Evolutionary conservation across 257 asterid genomes (phyloP).

Genomic region (Pogostemon cablin): DNA sequence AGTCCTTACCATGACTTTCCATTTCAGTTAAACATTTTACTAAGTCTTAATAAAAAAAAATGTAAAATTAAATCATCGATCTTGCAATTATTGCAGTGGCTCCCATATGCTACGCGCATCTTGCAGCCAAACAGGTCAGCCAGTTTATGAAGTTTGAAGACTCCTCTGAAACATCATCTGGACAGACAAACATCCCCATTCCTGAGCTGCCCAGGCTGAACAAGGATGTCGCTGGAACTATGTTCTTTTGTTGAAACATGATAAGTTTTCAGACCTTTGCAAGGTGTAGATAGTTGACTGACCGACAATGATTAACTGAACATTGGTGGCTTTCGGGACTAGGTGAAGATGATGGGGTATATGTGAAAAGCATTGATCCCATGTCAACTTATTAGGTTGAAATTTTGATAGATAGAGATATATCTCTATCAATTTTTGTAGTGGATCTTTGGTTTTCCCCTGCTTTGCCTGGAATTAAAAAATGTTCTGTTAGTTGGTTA

Average conservation of each 20-base stretch:
- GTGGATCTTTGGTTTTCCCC: background rate
- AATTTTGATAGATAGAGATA: conserved; percentile 27
- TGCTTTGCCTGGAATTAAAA: background rate
- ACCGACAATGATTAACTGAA: conserved; percentile 4
- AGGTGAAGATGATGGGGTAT: conserved; percentile 26
- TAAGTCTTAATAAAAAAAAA: conserved; percentile 7
- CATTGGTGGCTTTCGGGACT: conserved; percentile 4
- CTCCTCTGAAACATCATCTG: conserved; percentile 61
- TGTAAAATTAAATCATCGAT: background rate
- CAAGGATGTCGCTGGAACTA: conserved; percentile 68
- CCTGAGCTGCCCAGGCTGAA: conserved; percentile 85
- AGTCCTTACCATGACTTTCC: conserved; percentile 17
- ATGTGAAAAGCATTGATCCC: background rate
- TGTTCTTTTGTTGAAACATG: conserved; percentile 82
- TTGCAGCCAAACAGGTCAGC: conserved; percentile 82
- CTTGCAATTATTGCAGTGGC: conserved; percentile 59
- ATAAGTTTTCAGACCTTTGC: background rate
- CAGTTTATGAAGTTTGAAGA: conserved; percentile 79
- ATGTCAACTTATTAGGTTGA: conserved; percentile 27
- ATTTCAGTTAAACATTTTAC: background rate
- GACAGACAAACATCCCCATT: conserved; percentile 37
- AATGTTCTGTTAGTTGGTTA: background rate
- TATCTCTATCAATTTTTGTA: conserved; percentile 5
- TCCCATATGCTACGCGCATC: conserved; percentile 89
- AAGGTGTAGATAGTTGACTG: conserved; percentile 35